Base-by-base conservation (phyloP, 306 rosid genomes). In the Quercus glauca region DNA sequence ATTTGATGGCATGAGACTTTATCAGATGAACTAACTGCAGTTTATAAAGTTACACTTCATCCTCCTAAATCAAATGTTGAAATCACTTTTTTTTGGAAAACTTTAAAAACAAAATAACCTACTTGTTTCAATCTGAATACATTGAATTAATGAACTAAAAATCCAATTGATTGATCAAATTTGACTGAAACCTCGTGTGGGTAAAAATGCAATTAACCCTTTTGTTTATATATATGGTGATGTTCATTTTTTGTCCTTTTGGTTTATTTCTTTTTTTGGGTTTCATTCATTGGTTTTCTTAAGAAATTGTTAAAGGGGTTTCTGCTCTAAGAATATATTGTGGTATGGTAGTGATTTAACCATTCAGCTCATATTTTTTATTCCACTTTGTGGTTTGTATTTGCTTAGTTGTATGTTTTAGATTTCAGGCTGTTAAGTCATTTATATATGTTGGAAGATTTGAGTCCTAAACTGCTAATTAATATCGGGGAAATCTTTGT, bases 401-500 rank as follows among this genome's bases (percentile, higher is more conserved):
- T 28, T 15, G 69, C 28, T 7, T 26, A 15, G 7, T 14, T 28
- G 41, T 14, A 59, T 21, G 29, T 61, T 61, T 28, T 14, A 28
- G 41, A 13, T 17, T 26, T 3, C 69, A 14, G 9, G 29, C 37
- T 26, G 69, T 61, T 49, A 12, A 61, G 45, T 65, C 45, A 18
- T 33, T 65, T 31, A 53, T 31, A 14, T 55, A 18, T 23, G 10
- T 69, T 69, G 57, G 29, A 60, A 25, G 14, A 45, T 43, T 41
- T 43, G 19, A 12, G 23, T 26, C 8, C 73, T 11, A n/a, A 57
- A 25, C 49, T 7, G 17, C 72, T 28, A 35, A 28, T 1, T 21
- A 59, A 51, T 25, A 28, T 76, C 4, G n/a, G 29, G 49, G 55
- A 45, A 53, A 56, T 78, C 43, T 60, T 73, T 81, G 2, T 89